Conservation (phyloP, 257 asterid species). For the Cinchona pubescens region DNA sequence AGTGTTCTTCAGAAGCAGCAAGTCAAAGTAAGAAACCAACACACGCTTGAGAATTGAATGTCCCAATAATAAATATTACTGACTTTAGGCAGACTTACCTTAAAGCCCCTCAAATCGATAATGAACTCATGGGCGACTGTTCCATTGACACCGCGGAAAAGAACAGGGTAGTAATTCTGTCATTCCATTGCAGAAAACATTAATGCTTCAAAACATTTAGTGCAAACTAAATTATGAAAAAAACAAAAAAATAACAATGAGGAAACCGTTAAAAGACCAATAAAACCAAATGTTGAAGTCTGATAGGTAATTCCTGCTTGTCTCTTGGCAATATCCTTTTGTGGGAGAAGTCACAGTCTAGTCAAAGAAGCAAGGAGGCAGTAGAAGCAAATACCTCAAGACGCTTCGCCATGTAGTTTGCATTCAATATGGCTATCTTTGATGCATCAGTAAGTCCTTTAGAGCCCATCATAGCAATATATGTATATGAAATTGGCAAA, state of each 20-base stretch:
- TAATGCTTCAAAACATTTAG: background rate
- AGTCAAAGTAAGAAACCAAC: constrained; percentile 16
- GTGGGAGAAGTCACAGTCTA: background rate
- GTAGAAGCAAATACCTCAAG: constrained; percentile 58
- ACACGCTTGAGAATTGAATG: background rate
- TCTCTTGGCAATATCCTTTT: background rate
- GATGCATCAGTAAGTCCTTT: constrained; percentile 88
- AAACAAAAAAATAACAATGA: too few species aligned
- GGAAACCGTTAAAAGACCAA: background rate
- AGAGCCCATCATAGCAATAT: constrained; percentile 98
- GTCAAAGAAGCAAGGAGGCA: constrained; percentile 1
- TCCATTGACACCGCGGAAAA: constrained; percentile 95
- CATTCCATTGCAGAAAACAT: constrained; percentile 28
- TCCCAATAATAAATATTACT: background rate
- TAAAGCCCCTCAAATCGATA: constrained; percentile 82
- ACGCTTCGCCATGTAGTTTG: constrained; percentile 97
- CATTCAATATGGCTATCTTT: constrained; percentile 86
- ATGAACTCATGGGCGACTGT: constrained; percentile 95
- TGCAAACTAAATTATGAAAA: background rate
- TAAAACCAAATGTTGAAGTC: background rate
- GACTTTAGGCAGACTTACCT: constrained; percentile 40
- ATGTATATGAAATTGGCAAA: constrained; percentile 94
- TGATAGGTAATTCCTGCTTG: background rate
- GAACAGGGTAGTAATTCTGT: constrained; percentile 84
- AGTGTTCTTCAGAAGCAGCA: constrained; percentile 47